Evolutionary conservation across 306 rosid genomes (phyloP).

Genomic region (Prunus mongolica): DNA sequence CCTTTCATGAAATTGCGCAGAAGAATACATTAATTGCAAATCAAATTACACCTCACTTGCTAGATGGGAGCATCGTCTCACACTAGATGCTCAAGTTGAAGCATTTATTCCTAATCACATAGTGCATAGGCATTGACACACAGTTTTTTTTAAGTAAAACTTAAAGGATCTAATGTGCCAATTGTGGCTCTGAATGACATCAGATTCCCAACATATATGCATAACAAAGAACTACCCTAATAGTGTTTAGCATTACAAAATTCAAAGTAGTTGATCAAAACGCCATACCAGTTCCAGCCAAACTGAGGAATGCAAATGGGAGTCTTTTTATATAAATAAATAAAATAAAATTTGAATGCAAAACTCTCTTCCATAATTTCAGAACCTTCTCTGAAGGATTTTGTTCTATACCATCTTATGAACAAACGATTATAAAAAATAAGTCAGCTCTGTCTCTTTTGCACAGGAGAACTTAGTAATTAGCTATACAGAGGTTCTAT

Average conservation of each 20-base stretch:
- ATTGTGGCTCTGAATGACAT: background rate
- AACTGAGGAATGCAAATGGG: background rate
- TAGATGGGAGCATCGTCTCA: background rate
- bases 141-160: background rate
- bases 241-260: background rate
- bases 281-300: constrained; percentile 1
- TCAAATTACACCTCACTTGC: background rate
- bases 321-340: background rate
- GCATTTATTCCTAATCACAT: background rate
- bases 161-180: background rate
- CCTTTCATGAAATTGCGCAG: background rate
- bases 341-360: background rate
- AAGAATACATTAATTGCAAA: background rate
- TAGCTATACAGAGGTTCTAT: background rate
- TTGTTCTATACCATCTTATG: background rate
- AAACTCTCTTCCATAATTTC: background rate
- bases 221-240: background rate
- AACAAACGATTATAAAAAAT: background rate
- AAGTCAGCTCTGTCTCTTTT: background rate
- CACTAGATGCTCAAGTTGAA: background rate
- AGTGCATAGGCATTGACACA: background rate
- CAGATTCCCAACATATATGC: background rate
- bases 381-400: background rate
- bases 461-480: background rate
- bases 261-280: background rate